Percentiles rank a stretch among this genome's conserved stretches.
Conservation (phyloP, 805 yeast species). For the Suhomyces vadensis region DNA sequence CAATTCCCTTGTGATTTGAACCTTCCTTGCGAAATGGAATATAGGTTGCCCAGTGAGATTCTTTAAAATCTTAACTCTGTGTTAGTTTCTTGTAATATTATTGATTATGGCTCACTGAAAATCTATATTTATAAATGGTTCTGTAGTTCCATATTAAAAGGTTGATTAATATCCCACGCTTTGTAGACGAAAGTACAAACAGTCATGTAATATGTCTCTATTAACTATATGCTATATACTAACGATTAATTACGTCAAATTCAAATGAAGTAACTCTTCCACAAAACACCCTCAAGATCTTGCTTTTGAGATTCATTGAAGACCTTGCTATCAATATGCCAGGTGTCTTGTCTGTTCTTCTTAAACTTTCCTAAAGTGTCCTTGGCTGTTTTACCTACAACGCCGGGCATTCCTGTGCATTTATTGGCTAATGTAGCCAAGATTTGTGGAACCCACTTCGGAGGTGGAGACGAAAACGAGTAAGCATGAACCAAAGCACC, state of each 20-base stretch:
- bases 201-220: not conserved
- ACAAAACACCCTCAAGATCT: slow-evolving; percentile 89
- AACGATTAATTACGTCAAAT: no score
- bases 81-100: no score
- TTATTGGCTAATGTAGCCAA: slow-evolving; percentile 68
- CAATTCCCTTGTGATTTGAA: no score
- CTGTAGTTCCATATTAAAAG: not conserved
- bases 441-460: slow-evolving; percentile 80
- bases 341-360: slow-evolving; percentile 89
- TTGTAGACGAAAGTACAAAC: not conserved
- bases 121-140: not conserved
- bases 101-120: no score
- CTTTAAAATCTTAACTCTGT: no score
- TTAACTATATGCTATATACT: not conserved
- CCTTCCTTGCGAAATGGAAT: no score
- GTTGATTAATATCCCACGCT: no score
- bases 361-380: slow-evolving; percentile 79
- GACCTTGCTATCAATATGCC: slow-evolving; percentile 83
- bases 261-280: slow-evolving; percentile 88
- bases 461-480: slow-evolving; percentile 90
- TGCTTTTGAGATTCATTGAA: slow-evolving; percentile 80
- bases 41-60: no score
- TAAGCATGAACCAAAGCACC: slow-evolving; percentile 89
- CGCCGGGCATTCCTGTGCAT: slow-evolving; percentile 71
- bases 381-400: slow-evolving; percentile 82